Evolutionary conservation across 192 early-diverging fungal species (phyloP).

Genomic region (Phlyctochytrium bullatum): DNA sequence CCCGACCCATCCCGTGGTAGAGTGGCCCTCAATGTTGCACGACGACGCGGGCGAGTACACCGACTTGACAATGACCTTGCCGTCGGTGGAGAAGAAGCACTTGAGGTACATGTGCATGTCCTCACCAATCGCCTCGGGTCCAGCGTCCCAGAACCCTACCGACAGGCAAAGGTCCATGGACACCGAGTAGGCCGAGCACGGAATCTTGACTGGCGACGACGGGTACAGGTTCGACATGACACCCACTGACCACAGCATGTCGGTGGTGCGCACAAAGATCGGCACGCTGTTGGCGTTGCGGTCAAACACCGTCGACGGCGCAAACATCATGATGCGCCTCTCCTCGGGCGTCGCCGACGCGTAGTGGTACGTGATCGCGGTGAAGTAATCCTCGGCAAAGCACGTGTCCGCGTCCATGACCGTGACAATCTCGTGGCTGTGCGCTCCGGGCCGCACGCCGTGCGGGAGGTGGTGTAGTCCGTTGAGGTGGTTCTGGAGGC

Average conservation of each 20-base stretch:
- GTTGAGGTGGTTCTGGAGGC: no score
- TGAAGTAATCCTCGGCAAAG: slow-evolving; percentile 66
- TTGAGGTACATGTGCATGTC: slow-evolving; percentile 84
- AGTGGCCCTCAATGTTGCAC: slow-evolving; percentile 53
- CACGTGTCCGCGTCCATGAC: slow-evolving; percentile 71
- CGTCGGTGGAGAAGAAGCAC: slow-evolving; percentile 72
- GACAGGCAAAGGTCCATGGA: slow-evolving; percentile 68
- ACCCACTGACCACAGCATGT: slow-evolving; percentile 73
- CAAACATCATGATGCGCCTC: slow-evolving; percentile 32
- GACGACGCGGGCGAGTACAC: slow-evolving; percentile 70
- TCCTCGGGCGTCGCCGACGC: slow-evolving; percentile 7
- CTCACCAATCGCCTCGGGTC: slow-evolving; percentile 75
- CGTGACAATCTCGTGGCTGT: slow-evolving; percentile 62
- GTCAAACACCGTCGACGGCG: slow-evolving; percentile 42
- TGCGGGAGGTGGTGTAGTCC: no score
- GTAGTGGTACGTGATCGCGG: slow-evolving; percentile 36
- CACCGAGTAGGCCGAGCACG: slow-evolving; percentile 75
- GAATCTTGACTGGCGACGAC: slow-evolving; percentile 59
- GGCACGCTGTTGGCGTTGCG: slow-evolving; percentile 68
- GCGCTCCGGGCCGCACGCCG: no score
- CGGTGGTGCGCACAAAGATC: slow-evolving; percentile 67
- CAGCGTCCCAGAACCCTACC: slow-evolving; percentile 76
- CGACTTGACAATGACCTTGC: slow-evolving; percentile 61
- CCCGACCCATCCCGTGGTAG: slow-evolving; percentile 18
- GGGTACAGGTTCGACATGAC: slow-evolving; percentile 73